A percentile compares a stretch with the other conserved stretches of the same genome.
Conservation (phyloP, 2,329 filamentous ascomycete genomes). For the Pseudocercospora eumusae region DNA sequence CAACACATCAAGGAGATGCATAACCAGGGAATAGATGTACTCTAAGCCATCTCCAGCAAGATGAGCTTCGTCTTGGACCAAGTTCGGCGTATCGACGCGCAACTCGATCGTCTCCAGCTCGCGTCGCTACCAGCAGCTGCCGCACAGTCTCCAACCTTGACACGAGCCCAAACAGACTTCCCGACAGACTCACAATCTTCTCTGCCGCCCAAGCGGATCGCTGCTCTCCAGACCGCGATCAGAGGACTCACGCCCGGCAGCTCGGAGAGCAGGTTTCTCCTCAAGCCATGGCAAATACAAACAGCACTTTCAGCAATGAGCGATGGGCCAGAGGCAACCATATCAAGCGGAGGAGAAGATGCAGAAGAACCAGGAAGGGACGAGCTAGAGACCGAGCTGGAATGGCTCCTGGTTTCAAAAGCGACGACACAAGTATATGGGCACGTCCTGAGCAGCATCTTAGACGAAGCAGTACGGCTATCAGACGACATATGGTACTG, state of each 20-base stretch:
- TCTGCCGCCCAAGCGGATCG: slow-evolving; percentile 32
- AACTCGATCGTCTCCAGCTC: slow-evolving; percentile 60
- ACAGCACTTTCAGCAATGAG: slow-evolving; percentile 19
- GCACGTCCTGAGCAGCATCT: slow-evolving; percentile 70
- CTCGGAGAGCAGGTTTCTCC: slow-evolving; percentile 30
- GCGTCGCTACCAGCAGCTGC: slow-evolving; percentile 34
- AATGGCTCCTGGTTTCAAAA: slow-evolving; percentile 90
- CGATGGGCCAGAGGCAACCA: slow-evolving; percentile 19
- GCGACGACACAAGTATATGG: slow-evolving; percentile 90
- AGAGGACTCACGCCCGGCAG: slow-evolving; percentile 33
- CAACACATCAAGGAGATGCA: background rate
- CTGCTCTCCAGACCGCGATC: slow-evolving; percentile 38
- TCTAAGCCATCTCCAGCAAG: background rate
- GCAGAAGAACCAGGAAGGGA: slow-evolving; percentile 18
- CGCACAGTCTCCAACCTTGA: background rate
- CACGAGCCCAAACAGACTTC: slow-evolving; percentile 15
- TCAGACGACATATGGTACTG: slow-evolving; percentile 93
- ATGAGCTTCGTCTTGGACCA: slow-evolving; percentile 49
- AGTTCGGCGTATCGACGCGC: slow-evolving; percentile 58
- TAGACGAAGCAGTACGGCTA: slow-evolving; percentile 80
- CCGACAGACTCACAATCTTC: slow-evolving; percentile 11
- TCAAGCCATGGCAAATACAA: slow-evolving; percentile 24
- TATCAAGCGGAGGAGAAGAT: slow-evolving; percentile 20
- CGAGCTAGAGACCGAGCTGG: slow-evolving; percentile 72
- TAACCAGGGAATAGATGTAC: background rate